Percentiles rank a stretch among this genome's conserved stretches.
phyloP scores from a whole-genome alignment of 768 basidiomycete genomes.

The Leccinum pellstonianum region DNA sequence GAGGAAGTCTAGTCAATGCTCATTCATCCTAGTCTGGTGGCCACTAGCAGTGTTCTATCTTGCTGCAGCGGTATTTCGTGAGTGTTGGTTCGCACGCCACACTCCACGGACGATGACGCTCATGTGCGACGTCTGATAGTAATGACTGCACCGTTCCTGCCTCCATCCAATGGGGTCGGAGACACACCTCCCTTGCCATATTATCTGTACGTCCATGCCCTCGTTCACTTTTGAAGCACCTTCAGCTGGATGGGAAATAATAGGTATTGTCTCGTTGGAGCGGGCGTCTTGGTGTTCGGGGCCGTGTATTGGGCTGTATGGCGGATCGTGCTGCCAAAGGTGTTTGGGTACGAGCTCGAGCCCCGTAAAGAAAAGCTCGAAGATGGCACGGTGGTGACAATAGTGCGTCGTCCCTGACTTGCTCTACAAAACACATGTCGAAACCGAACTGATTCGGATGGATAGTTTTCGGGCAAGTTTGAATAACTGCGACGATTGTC shows the following conservation, averaged over 20 bases:
- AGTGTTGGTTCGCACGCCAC: conserved; percentile 13
- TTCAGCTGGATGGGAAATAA: conserved; percentile 20
- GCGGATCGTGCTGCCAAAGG: conserved; percentile 47
- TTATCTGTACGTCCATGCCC: conserved; percentile 38
- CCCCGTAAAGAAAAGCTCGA: conserved; percentile 47
- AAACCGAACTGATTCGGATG: background rate
- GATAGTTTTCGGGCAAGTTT: background rate
- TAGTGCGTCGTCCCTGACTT: conserved; percentile 39
- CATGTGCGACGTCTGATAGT: conserved; percentile 32
- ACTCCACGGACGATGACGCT: conserved; percentile 10
- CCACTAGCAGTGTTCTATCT: conserved; percentile 57
- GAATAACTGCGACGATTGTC: background rate
- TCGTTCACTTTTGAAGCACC: conserved; percentile 30
- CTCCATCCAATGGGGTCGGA: conserved; percentile 51
- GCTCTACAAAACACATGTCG: background rate
- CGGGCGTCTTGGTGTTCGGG: conserved; percentile 45
- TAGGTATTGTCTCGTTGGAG: conserved; percentile 55
- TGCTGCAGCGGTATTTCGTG: conserved; percentile 49
- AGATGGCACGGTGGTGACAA: conserved; percentile 55
- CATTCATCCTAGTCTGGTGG: conserved; percentile 44
- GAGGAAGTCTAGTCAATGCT: conserved; percentile 5
- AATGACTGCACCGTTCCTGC: conserved; percentile 54
- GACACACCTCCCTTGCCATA: conserved; percentile 63
- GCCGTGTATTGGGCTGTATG: conserved; percentile 55
- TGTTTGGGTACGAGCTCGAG: conserved; percentile 48